Percentiles rank a stretch among this genome's conserved stretches.
Conservation (phyloP, 257 asterid species). For the Salvia miltiorrhiza region DNA sequence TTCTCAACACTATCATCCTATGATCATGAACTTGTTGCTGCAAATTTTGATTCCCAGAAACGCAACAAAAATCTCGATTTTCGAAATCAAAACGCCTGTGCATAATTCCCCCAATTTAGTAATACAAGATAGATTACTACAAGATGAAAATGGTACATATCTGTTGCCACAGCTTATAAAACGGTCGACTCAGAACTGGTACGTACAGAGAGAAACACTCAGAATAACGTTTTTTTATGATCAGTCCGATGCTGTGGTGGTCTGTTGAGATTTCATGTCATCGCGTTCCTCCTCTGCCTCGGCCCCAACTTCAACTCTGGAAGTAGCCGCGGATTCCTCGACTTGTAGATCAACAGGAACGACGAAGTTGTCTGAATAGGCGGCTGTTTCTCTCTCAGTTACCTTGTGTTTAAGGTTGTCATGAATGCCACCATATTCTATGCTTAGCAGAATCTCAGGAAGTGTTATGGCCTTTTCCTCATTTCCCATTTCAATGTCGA, state of each 20-base stretch:
- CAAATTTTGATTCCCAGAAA: neutral
- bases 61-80: neutral
- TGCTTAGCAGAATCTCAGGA: slow-evolving; percentile 51
- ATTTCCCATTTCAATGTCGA: slow-evolving; percentile 70
- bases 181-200: neutral
- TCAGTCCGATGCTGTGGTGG: slow-evolving; percentile 10
- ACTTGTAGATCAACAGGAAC: slow-evolving; percentile 32
- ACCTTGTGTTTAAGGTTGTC: slow-evolving; percentile 31
- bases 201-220: neutral
- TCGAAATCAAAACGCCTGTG: neutral
- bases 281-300: slow-evolving; percentile 18
- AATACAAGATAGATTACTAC: neutral
- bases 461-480: slow-evolving; percentile 40
- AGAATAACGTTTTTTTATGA: neutral
- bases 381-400: slow-evolving; percentile 18
- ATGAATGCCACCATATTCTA: slow-evolving; percentile 43
- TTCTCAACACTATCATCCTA: neutral
- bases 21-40: slow-evolving; percentile 3
- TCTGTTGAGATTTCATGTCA: slow-evolving; percentile 18
- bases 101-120: neutral
- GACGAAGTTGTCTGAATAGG: slow-evolving; percentile 26
- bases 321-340: slow-evolving; percentile 22
- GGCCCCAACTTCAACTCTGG: slow-evolving; percentile 16
- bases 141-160: neutral
- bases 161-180: neutral